These are phyloP conservation scores for Litchi chinensis DNA, from an alignment of 345 rosid genomes.

Conservation along the genomic window DNA sequence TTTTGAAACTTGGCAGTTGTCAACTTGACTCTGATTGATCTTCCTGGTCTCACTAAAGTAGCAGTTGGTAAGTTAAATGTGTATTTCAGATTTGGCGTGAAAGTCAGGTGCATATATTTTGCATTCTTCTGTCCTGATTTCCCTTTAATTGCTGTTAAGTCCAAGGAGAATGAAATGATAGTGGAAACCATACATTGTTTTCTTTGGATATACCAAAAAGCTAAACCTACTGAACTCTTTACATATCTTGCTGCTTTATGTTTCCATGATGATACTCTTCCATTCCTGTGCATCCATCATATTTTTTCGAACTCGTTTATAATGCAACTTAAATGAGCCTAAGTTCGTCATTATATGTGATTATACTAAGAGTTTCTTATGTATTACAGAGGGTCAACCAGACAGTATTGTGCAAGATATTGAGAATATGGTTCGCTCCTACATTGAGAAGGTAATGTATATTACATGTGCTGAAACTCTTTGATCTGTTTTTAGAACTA, in stretches of 20 bases:
- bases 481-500: not conserved
- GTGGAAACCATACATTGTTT: not conserved
- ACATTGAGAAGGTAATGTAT: constrained; percentile 85
- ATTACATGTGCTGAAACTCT: not conserved
- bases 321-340: not conserved
- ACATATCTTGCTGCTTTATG: not conserved
- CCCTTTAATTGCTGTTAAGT: not conserved
- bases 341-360: not conserved
- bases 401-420: constrained; percentile 93
- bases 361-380: constrained; percentile 18
- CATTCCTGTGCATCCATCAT: not conserved
- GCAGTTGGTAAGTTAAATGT: constrained; percentile 77
- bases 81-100: not conserved
- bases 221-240: not conserved
- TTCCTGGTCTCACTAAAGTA: constrained; percentile 99
- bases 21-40: constrained; percentile 94
- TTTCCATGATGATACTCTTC: not conserved
- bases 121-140: not conserved
- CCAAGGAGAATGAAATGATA: constrained; percentile 3
- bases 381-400: constrained; percentile 88
- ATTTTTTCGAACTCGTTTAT: not conserved
- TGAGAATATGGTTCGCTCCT: constrained; percentile 97
- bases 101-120: not conserved
- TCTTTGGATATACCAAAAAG: not conserved
- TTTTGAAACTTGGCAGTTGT: constrained; percentile 68